phyloP scores from a whole-genome alignment of 257 asterid genomes.

The Fraxinus excelsior region DNA sequence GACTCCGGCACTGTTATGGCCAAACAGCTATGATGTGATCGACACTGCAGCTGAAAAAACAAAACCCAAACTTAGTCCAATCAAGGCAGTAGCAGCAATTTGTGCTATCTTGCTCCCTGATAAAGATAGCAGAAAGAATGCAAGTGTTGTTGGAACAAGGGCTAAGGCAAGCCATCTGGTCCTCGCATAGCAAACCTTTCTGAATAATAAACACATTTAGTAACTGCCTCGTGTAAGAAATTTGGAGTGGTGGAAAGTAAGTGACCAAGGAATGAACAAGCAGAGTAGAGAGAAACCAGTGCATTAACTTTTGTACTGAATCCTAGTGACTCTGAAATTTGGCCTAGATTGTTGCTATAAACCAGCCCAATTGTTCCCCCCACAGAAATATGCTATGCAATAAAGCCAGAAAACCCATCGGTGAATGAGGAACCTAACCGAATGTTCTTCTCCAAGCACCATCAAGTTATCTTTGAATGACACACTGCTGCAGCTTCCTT shows the following conservation, averaged over 20 bases:
- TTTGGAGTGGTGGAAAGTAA: constrained; percentile 62
- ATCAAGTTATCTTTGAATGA: constrained; percentile 27
- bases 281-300: constrained; percentile 61
- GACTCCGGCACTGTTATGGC: constrained; percentile 62
- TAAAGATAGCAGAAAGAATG: constrained; percentile 50
- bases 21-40: constrained; percentile 64
- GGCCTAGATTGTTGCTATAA: constrained; percentile 71
- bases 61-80: constrained; percentile 69
- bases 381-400: constrained; percentile 57
- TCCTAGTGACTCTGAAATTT: constrained; percentile 64
- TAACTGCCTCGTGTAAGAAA: constrained; percentile 33
- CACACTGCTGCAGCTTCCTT: constrained; percentile 19
- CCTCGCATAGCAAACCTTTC: constrained; percentile 50
- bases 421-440: constrained; percentile 36
- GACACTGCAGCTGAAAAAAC: constrained; percentile 60
- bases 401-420: constrained; percentile 69
- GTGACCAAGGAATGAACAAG: constrained; percentile 73
- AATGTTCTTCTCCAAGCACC: constrained; percentile 66
- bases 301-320: constrained; percentile 38
- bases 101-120: constrained; percentile 43
- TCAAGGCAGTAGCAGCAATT: constrained; percentile 49
- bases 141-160: constrained; percentile 51
- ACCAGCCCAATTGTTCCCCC: constrained; percentile 71
- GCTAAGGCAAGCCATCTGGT: constrained; percentile 62
- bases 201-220: constrained; percentile 34